These are phyloP conservation scores for Panicum miliaceum DNA, from an alignment of 176 grass and related monocot genomes.

Conservation along the genomic window DNA sequence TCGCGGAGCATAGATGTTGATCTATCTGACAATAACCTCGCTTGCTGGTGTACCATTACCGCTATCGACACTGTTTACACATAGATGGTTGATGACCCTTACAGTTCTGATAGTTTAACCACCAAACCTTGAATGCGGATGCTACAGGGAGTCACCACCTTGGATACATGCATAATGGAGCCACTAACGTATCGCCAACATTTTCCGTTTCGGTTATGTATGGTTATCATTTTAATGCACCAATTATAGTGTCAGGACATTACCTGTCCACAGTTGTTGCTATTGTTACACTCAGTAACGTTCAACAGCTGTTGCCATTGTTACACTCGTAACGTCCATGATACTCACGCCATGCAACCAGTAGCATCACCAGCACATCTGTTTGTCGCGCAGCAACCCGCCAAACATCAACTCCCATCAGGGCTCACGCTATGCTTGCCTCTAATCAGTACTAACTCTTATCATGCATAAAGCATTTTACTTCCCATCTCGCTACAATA, in stretches of 20 bases:
- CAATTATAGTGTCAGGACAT: not conserved
- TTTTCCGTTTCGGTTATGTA: not conserved
- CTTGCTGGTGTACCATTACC: too few relatives aligned
- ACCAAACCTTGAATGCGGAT: accelerated
- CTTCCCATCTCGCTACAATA: not conserved
- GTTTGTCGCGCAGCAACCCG: not conserved
- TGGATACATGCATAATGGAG: not conserved
- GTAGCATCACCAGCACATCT: not conserved
- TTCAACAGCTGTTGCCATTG: too few relatives aligned
- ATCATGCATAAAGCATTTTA: not conserved
- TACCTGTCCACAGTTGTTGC: not conserved
- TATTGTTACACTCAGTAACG: not conserved
- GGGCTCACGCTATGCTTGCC: not conserved
- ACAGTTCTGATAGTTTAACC: too few relatives aligned
- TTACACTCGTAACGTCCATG: not conserved
- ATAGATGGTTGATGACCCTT: not conserved
- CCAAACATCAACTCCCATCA: not conserved
- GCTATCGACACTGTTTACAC: too few relatives aligned
- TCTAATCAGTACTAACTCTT: not conserved
- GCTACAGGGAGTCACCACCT: not conserved
- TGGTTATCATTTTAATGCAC: accelerated
- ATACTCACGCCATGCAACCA: not conserved
- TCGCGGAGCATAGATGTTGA: not conserved
- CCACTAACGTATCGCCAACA: not conserved
- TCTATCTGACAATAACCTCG: not conserved